phyloP scores from a whole-genome alignment of 441 rosid species.

The Populus hybrid region DNA sequence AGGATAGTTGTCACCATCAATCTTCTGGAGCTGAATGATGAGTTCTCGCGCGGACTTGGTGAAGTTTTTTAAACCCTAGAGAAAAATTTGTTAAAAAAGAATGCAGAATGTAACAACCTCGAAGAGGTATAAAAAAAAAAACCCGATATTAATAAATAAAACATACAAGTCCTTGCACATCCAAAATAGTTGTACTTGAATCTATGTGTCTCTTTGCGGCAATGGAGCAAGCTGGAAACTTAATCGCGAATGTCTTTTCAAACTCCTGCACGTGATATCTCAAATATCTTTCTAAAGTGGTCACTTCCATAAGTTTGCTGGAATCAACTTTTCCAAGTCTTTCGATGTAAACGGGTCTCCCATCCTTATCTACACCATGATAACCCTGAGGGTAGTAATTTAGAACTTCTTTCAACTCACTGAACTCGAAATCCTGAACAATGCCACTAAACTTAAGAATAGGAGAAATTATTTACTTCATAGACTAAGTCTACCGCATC shows the following conservation, averaged over 20 bases:
- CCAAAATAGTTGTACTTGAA: conserved; percentile 90
- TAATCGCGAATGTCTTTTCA: conserved; percentile 67
- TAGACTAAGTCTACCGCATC: neutral
- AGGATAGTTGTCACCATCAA: conserved; percentile 93
- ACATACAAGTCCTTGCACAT: conserved; percentile 93
- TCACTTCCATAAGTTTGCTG: conserved; percentile 84
- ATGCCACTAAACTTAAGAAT: neutral
- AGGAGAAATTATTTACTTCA: neutral
- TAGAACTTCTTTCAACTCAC: conserved; percentile 68
- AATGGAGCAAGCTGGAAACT: conserved; percentile 90
- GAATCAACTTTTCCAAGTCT: conserved; percentile 91
- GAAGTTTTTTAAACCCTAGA: conserved; percentile 81
- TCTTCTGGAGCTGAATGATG: conserved; percentile 73
- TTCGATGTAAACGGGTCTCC: conserved; percentile 91
- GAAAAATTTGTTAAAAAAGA: conserved; percentile 5
- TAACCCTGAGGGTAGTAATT: conserved; percentile 85
- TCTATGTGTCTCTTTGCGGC: conserved; percentile 93
- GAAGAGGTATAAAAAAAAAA: neutral
- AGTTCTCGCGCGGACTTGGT: conserved; percentile 88
- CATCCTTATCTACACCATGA: conserved; percentile 97
- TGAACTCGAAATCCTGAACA: conserved; percentile 70
- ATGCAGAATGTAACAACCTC: neutral
- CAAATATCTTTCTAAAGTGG: conserved; percentile 78
- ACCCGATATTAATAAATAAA: conserved; percentile 6
- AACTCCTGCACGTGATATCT: conserved; percentile 91